Evolutionary conservation across 441 rosid species (phyloP).

Genomic region (Gossypium davidsonii): DNA sequence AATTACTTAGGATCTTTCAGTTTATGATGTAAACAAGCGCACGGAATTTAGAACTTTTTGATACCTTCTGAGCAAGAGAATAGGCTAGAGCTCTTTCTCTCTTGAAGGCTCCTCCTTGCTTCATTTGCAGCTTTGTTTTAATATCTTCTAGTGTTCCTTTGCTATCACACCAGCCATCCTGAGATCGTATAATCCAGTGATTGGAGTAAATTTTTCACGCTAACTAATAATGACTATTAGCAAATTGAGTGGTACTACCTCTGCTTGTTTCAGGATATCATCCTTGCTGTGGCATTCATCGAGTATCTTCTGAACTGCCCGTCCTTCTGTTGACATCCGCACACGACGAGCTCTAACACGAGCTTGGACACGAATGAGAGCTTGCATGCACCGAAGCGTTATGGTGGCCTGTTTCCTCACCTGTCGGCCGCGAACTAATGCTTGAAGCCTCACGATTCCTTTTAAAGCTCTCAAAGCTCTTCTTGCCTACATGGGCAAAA

Average conservation of each 20-base stretch:
- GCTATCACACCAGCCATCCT: constrained; percentile 94
- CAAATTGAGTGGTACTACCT: constrained; percentile 46
- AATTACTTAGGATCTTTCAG: neutral
- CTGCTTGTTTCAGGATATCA: constrained; percentile 71
- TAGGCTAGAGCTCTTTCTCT: constrained; percentile 91
- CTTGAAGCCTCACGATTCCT: constrained; percentile 93
- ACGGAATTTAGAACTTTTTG: neutral
- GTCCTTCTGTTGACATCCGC: constrained; percentile 79
- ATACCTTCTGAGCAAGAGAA: constrained; percentile 80
- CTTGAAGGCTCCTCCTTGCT: constrained; percentile 86
- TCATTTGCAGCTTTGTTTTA: constrained; percentile 62
- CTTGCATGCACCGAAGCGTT: constrained; percentile 93
- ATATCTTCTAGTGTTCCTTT: constrained; percentile 75
- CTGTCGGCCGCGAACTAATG: constrained; percentile 88
- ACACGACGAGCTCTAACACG: constrained; percentile 87
- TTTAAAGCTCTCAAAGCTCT: constrained; percentile 85
- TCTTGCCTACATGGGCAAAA: constrained; percentile 48
- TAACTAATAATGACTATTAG: neutral
- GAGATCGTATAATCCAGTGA: neutral
- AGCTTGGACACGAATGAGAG: constrained; percentile 90
- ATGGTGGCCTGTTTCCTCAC: constrained; percentile 97
- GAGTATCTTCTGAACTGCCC: constrained; percentile 68
- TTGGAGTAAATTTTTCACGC: neutral
- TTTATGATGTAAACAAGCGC: neutral
- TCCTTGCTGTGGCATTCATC: constrained; percentile 58